Conservation (phyloP, 176 grass and related monocot genomes). For the Echinochloa phyllopogon region DNA sequence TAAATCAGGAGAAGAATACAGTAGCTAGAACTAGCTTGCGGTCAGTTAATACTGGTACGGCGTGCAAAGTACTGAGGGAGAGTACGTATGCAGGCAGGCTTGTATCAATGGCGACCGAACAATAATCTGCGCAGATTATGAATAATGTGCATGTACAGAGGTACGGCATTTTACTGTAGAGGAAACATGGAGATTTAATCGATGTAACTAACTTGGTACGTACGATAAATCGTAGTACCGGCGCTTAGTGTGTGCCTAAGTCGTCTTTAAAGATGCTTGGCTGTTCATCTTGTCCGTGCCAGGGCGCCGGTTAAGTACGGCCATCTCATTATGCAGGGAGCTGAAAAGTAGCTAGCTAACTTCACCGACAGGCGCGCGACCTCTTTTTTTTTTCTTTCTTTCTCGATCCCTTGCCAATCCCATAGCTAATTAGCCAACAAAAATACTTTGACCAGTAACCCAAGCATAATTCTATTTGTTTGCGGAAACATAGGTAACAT, state of each 20-base stretch:
- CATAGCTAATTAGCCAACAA: no score
- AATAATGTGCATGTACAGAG: neutral
- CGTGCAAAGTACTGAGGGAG: neutral
- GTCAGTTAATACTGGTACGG: neutral
- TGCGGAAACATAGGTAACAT: no score
- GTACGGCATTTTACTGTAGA: neutral
- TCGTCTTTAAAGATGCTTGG: neutral
- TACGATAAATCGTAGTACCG: neutral
- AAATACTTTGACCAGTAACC: no score
- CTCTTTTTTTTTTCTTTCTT: neutral
- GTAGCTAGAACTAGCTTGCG: neutral
- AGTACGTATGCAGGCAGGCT: neutral
- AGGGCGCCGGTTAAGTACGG: neutral
- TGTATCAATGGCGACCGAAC: neutral
- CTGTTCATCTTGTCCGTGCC: neutral
- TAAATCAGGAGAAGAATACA: neutral
- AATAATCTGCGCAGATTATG: neutral
- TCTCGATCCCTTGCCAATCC: neutral
- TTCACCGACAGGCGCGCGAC: neutral
- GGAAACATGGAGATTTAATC: neutral
- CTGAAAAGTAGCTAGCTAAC: neutral
- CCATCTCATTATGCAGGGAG: neutral
- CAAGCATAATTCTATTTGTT: no score
- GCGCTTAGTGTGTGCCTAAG: neutral
- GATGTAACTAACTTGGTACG: neutral